A percentile compares a stretch with the other conserved stretches of the same genome.
Conservation (phyloP, 768 basidiomycete genomes). For the Amanita rubescens region DNA sequence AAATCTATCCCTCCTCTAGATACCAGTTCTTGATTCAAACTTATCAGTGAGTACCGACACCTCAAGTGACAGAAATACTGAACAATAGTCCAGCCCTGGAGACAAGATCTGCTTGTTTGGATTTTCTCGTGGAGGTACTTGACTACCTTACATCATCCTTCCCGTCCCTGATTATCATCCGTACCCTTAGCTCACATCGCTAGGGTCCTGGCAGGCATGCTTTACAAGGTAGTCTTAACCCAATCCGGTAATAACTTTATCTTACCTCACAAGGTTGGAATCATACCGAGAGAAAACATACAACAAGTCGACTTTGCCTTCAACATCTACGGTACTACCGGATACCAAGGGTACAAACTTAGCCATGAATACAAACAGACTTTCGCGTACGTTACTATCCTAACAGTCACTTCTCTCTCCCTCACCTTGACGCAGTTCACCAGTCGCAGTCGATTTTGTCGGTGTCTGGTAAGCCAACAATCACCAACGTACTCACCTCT, state of each 20-base stretch:
- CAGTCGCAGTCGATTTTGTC: slow-evolving; percentile 40
- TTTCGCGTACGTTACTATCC: slow-evolving; percentile 23
- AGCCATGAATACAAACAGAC: slow-evolving; percentile 32
- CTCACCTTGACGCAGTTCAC: slow-evolving; percentile 11
- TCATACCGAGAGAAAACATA: slow-evolving; percentile 13
- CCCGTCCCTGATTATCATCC: too few species aligned
- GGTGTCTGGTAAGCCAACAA: slow-evolving; percentile 37
- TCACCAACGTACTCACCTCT: too few species aligned
- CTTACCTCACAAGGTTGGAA: slow-evolving; percentile 12
- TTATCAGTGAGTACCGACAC: neutral
- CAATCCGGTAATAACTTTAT: neutral
- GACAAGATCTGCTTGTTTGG: slow-evolving; percentile 1
- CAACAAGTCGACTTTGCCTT: slow-evolving; percentile 12
- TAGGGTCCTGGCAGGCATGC: slow-evolving; percentile 16
- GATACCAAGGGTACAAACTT: slow-evolving; percentile 15
- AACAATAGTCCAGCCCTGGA: neutral
- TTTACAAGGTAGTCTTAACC: slow-evolving; percentile 10
- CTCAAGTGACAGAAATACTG: neutral
- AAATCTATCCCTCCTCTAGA: neutral
- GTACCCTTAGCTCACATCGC: neutral
- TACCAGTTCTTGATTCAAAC: slow-evolving; percentile 6
- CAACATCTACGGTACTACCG: slow-evolving; percentile 7
- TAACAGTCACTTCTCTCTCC: too few species aligned
- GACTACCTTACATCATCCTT: too few species aligned
- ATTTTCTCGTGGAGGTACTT: neutral